Evolutionary conservation across 2,329 filamentous ascomycete species (phyloP), one percentile per base, ranked within the genome.

Genomic region (Periglandula ipomoeae): DNA sequence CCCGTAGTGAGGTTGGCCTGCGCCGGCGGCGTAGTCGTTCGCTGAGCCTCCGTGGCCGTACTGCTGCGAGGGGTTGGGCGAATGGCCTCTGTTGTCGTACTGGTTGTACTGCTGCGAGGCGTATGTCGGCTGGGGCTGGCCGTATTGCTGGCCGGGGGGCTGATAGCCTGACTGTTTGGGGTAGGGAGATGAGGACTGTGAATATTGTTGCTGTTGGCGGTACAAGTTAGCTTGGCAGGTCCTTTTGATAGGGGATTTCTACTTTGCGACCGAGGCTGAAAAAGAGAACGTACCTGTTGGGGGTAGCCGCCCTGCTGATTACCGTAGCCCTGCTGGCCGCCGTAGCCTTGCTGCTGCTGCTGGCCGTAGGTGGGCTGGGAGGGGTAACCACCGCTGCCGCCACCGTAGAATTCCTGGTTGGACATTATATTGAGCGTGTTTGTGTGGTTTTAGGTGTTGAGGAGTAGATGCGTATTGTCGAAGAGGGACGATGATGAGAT

Each of bases 401-500:
- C 57, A 47, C 55, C 58, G 52, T 63, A 63, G 61, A 69, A 70
- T 53, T 67, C 69, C 38, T 68, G 65, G 48, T 65, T 58, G 40
- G 67, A 68, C 67, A 70, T 70, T 11, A 3, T n/a, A 32, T n/a
- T 22, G 10, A 23, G 19, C 2, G 11, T n/a, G 5, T 19, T 27
- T 38, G 13, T 38, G 7, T 38, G 13, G 10, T 20, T 20, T 20
- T 17, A 8, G 35, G 17, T 3, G 7, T 11, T n/a, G 35, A 38
- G 35, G 7, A n/a, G 35, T 38, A n/a, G 35, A 17, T 38, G 35
- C 10, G 8, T 3, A n/a, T 37, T 37, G n/a, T n/a, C n/a, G n/a
- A n/a, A n/a, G n/a, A n/a, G n/a, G n/a, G n/a, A n/a, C n/a, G n/a
- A n/a, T n/a, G n/a, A n/a, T n/a, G n/a, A n/a, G n/a, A n/a, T n/a